phyloP scores from a whole-genome alignment of 768 basidiomycete species.

The Lentinula sp. region DNA sequence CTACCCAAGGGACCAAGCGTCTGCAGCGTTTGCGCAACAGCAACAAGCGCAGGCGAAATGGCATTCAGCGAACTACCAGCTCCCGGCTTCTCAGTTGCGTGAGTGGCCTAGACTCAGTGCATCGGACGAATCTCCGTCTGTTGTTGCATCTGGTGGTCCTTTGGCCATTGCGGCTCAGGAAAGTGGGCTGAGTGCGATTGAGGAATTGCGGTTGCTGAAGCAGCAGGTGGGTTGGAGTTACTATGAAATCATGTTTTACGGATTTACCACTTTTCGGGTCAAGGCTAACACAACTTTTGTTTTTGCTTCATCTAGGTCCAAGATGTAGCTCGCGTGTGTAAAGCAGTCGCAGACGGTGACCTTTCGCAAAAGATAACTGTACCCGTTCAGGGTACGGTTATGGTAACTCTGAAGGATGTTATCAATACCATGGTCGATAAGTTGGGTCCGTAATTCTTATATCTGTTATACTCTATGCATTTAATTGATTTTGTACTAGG shows the following conservation, averaged over 20 bases:
- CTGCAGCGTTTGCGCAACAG: slow-evolving; percentile 3
- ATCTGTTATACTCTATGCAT: not conserved
- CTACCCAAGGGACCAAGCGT: slow-evolving; percentile 6
- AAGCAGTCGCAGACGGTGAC: slow-evolving; percentile 65
- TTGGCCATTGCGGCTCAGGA: slow-evolving; percentile 50
- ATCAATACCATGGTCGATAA: slow-evolving; percentile 48
- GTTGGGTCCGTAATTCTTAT: slow-evolving; percentile 13
- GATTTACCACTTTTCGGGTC: not conserved
- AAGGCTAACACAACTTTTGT: not conserved
- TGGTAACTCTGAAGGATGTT: slow-evolving; percentile 68
- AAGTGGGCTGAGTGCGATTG: slow-evolving; percentile 57
- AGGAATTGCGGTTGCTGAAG: slow-evolving; percentile 67
- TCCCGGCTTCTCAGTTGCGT: not conserved
- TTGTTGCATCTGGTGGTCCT: slow-evolving; percentile 50
- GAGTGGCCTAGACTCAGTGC: slow-evolving; percentile 2
- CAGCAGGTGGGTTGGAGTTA: slow-evolving; percentile 34
- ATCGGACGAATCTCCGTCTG: slow-evolving; percentile 17
- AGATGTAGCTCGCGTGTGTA: slow-evolving; percentile 65
- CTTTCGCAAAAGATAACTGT: slow-evolving; percentile 67
- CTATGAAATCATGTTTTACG: not conserved
- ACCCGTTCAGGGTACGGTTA: slow-evolving; percentile 60
- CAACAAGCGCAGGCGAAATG: slow-evolving; percentile 5
- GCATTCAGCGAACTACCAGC: not conserved
- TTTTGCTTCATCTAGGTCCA: slow-evolving; percentile 35
- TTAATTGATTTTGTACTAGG: slow-evolving; percentile 21